Evolutionary conservation across 148 eudicot species (phyloP).

Genomic region (Cornus kousa): DNA sequence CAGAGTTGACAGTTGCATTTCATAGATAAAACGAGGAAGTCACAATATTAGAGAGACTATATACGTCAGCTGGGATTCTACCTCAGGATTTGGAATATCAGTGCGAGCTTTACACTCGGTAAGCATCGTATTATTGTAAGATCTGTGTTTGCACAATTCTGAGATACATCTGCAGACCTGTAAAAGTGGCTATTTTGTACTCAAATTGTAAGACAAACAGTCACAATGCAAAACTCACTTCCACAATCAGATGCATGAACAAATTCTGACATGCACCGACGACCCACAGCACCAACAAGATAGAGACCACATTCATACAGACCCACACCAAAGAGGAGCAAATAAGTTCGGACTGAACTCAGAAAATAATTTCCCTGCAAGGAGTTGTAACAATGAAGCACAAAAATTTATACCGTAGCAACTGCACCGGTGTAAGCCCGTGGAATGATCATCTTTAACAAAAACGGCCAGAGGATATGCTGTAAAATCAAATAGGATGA

Average conservation of each 20-base stretch:
- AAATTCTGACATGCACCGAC: not conserved
- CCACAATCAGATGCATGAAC: not conserved
- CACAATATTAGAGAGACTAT: not conserved
- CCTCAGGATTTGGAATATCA: slow-evolving; percentile 93
- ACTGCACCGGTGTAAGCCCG: slow-evolving; percentile 75
- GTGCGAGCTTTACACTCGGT: slow-evolving; percentile 76
- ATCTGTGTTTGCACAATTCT: slow-evolving; percentile 75
- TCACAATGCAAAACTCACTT: not conserved
- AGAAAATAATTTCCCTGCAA: not conserved
- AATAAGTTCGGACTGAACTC: not conserved
- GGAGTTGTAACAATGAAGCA: not conserved
- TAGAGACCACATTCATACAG: not conserved
- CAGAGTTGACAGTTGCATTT: not conserved
- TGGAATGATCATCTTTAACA: slow-evolving; percentile 92
- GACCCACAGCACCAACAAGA: not conserved
- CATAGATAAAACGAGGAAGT: not conserved
- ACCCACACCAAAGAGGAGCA: not conserved
- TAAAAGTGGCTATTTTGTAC: slow-evolving; percentile 1
- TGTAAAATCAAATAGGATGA: slow-evolving; percentile 37
- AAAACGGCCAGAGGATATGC: slow-evolving; percentile 96
- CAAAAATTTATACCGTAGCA: slow-evolving; percentile 59
- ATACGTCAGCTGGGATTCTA: slow-evolving; percentile 20
- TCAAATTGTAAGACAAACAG: not conserved
- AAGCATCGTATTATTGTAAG: slow-evolving; percentile 56
- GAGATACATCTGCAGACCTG: slow-evolving; percentile 99